Base-by-base conservation (phyloP, 2,329 filamentous ascomycete species). In the Fonsecaea pedrosoi region DNA sequence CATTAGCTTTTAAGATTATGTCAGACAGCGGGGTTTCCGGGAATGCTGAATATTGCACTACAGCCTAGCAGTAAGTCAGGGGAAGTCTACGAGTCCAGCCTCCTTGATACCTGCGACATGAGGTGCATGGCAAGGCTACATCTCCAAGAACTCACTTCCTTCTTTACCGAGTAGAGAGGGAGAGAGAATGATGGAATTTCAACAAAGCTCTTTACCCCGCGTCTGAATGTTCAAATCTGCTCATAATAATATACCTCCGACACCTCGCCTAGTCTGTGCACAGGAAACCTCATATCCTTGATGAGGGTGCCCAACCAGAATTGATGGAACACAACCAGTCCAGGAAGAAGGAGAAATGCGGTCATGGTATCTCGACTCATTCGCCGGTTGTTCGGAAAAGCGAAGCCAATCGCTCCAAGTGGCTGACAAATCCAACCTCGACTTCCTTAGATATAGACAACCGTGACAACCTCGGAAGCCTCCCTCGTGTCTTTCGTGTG, bases 401-500 rank as follows among this genome's bases (percentile, higher is more conserved):
- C n/a, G 15, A 42, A 48, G 57, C 13, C 35, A 21, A 30, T 18
- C 21, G 21, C 15, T 45, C 13, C 4, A 34, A 42, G 21, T 40
- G 60, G 60, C 60, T 63, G 60, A 63, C 60, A 63, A 63, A 63
- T 63, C 37, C 60, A 50, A 13, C n/a, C 5, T 35, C 37, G 30
- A 32, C 30, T 25, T 9, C 45, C 10, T 30, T 50, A 32, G 30
- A 32, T 25, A 25, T 50, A 50, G 21, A 32, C 53, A 13, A 42
- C 37, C 53, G 5, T 48, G 30, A 32, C 30, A 32, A 32, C 30
- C 30, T 32, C 30, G 30, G 30, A 32, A 32, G 30, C 6, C 30
- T 5, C 30, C 53, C 7, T 35, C 15, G 18, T 35, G 7, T 50
- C 21, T 7, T 45, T 21, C 40, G 5, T 4, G 2, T 12, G 4